phyloP scores from a whole-genome alignment of 2,329 filamentous ascomycete genomes.

The Fusarium hainanense region DNA sequence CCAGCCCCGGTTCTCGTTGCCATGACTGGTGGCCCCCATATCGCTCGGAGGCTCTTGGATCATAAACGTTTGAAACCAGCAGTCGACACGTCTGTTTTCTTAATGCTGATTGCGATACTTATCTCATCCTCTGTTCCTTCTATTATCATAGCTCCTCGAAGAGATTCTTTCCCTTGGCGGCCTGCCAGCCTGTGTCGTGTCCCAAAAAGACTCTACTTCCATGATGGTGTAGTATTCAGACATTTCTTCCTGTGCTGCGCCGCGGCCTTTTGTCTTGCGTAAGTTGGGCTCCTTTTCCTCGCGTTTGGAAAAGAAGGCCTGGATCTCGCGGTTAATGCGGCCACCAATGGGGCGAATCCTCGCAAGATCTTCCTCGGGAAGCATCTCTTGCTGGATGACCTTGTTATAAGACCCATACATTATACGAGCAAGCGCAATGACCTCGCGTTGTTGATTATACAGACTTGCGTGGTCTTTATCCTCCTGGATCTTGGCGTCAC shows the following conservation, averaged over 20 bases:
- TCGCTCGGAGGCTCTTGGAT: too few relatives aligned
- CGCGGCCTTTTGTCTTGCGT: constrained; percentile 33
- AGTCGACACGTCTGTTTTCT: background rate
- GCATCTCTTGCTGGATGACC: constrained; percentile 55
- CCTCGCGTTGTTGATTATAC: constrained; percentile 55
- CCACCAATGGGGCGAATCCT: constrained; percentile 50
- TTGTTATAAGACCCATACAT: constrained; percentile 61
- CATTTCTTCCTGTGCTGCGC: constrained; percentile 39
- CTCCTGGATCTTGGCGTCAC: constrained; percentile 38
- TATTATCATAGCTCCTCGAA: background rate
- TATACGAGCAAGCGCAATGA: constrained; percentile 57
- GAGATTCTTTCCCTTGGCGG: background rate
- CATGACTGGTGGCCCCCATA: background rate
- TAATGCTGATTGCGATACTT: background rate
- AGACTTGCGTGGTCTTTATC: constrained; percentile 42
- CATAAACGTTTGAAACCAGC: background rate
- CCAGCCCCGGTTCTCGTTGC: background rate
- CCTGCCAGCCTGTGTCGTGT: constrained; percentile 44
- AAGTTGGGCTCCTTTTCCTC: constrained; percentile 51
- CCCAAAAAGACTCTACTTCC: constrained; percentile 49
- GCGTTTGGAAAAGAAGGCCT: constrained; percentile 51
- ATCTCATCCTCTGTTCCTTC: background rate
- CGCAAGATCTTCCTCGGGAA: constrained; percentile 49
- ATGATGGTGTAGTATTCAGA: constrained; percentile 22
- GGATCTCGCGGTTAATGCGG: constrained; percentile 54